A percentile compares a stretch with the other conserved stretches of the same genome.
Evolutionary conservation across 225 moss, liverwort and hornwort species (phyloP).

Genomic region (Takakia lepidozioides): DNA sequence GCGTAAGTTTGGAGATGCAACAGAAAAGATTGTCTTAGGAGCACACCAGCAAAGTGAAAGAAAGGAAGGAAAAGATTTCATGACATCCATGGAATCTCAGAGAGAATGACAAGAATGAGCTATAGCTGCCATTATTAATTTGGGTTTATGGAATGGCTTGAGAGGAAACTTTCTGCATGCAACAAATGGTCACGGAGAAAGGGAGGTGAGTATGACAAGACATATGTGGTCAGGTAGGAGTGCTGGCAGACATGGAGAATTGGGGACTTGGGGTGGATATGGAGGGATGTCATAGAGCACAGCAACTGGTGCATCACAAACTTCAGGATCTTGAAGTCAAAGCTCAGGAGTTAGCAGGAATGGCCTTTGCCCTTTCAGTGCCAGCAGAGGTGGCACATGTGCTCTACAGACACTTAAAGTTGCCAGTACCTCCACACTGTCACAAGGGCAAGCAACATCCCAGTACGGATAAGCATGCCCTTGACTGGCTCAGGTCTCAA

Average conservation of each 20-base stretch:
- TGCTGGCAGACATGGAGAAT: constrained; percentile 83
- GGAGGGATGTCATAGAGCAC: constrained; percentile 63
- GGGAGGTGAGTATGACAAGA: too few species aligned
- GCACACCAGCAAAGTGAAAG: too few species aligned
- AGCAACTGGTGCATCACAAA: constrained; percentile 45
- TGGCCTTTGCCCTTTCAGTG: constrained; percentile 62
- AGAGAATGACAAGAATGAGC: too few species aligned
- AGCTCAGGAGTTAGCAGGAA: constrained; percentile 77
- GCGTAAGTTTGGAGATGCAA: too few species aligned
- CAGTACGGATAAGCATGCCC: constrained; percentile 88
- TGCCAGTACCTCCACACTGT: constrained; percentile 82
- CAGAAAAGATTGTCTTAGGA: too few species aligned
- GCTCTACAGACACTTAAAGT: constrained; percentile 78
- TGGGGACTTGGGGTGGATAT: constrained; percentile 79
- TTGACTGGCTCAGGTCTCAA: constrained; percentile 83
- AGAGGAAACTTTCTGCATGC: too few species aligned
- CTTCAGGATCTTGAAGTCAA: constrained; percentile 53
- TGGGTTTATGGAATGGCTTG: too few species aligned
- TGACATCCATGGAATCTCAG: too few species aligned
- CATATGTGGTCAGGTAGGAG: constrained; percentile 56
- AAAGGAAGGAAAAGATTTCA: too few species aligned
- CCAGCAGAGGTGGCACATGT: constrained; percentile 91
- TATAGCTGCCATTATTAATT: too few species aligned
- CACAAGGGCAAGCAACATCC: constrained; percentile 97
- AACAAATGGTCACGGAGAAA: too few species aligned